Conservation (phyloP, 345 rosid genomes). For the Hypericum perforatum region DNA sequence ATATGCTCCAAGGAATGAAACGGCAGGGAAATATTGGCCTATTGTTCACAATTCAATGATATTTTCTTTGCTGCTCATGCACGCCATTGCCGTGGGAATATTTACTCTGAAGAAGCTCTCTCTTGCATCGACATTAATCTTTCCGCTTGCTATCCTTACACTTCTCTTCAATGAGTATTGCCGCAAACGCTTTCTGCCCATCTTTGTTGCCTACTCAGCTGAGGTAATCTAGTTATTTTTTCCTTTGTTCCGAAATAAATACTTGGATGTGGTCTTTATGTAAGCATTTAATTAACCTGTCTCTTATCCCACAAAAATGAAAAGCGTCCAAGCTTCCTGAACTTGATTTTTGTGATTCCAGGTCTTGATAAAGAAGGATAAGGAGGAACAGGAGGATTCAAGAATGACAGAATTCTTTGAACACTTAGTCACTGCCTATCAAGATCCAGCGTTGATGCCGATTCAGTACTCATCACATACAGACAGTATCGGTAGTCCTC, state of each 20-base stretch:
- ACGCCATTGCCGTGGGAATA: conserved; percentile 75
- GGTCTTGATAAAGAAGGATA: conserved; percentile 73
- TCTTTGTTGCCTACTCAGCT: conserved; percentile 63
- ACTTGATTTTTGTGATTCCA: conserved; percentile 13
- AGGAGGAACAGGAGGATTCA: conserved; percentile 44
- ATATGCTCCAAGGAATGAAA: conserved; percentile 73
- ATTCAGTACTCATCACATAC: conserved; percentile 34
- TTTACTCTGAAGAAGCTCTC: conserved; percentile 73
- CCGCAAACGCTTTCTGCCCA: conserved; percentile 87
- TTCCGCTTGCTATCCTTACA: conserved; percentile 75
- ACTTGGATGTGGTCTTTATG: too few species aligned
- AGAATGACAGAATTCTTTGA: conserved; percentile 51
- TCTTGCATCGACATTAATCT: conserved; percentile 49
- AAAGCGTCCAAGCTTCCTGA: not conserved
- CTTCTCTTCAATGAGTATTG: conserved; percentile 95
- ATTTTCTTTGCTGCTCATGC: conserved; percentile 88
- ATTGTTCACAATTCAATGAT: conserved; percentile 80
- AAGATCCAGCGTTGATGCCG: conserved; percentile 72
- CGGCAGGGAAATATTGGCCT: conserved; percentile 95
- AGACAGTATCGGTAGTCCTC: conserved; percentile 56
- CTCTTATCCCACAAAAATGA: too few species aligned
- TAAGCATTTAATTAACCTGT: too few species aligned
- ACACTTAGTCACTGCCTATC: conserved; percentile 50
- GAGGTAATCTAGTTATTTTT: conserved; percentile 38
- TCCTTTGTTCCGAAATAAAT: too few species aligned